Evolutionary conservation across 2,329 filamentous ascomycete genomes (phyloP).

Genomic region (Coccinonectria pachysandricola): DNA sequence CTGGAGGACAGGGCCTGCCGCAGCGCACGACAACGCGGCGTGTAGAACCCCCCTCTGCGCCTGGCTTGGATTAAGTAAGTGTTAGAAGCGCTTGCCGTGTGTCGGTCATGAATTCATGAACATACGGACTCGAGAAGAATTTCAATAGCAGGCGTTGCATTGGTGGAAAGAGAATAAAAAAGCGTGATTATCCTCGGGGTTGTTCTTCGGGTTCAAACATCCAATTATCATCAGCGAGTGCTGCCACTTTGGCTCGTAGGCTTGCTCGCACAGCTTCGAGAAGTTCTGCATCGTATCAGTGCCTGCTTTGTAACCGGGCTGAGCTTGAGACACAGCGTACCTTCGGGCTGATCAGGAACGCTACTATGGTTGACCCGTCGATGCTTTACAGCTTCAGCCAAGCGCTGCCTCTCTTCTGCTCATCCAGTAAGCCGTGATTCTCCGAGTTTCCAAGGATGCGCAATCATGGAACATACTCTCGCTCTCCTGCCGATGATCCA

Average conservation of each 20-base stretch:
- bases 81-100: too few relatives aligned
- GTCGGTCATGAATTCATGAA: conserved; percentile 10
- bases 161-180: conserved; percentile 3
- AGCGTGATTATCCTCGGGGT: conserved; percentile 23
- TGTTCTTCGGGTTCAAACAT: conserved; percentile 70
- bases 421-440: conserved; percentile 2
- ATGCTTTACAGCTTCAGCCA: conserved; percentile 52
- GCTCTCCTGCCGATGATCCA: conserved; percentile 47
- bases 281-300: conserved; percentile 42
- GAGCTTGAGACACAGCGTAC: conserved; percentile 29
- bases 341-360: conserved; percentile 53
- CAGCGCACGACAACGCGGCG: conserved; percentile 34
- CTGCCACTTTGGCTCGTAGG: conserved; percentile 60
- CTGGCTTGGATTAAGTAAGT: conserved; percentile 55
- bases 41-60: conserved; percentile 41
- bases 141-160: conserved; percentile 19
- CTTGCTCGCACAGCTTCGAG: conserved; percentile 60
- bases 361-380: conserved; percentile 46
- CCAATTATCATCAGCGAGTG: conserved; percentile 76
- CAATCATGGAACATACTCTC: conserved; percentile 34
- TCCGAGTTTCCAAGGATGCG: not conserved
- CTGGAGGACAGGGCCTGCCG: conserved; percentile 22
- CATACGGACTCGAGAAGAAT: conserved; percentile 13
- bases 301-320: not conserved
- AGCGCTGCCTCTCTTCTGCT: conserved; percentile 47